phyloP scores from a whole-genome alignment of 129 eudicot genomes.

The Tanacetum coccineum region DNA sequence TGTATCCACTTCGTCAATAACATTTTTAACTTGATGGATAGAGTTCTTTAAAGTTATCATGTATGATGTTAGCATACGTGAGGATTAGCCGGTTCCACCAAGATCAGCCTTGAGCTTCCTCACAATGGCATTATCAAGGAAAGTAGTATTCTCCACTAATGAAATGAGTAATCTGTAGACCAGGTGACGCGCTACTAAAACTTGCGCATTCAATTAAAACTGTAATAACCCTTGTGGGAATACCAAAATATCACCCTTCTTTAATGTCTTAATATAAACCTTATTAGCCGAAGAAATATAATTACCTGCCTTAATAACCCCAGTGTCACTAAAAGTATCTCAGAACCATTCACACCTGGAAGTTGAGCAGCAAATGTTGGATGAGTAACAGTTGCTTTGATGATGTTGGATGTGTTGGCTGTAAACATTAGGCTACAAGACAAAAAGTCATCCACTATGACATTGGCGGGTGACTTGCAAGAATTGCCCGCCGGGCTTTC shows the following conservation, averaged over 20 bases:
- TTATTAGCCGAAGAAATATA: conserved; percentile 57
- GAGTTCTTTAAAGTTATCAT: no score
- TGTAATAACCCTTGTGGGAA: conserved; percentile 84
- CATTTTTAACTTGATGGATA: no score
- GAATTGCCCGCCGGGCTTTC: conserved; percentile 68
- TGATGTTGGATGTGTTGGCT: conserved; percentile 72
- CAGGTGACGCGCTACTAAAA: conserved; percentile 68
- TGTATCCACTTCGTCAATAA: no score
- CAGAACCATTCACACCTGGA: conserved; percentile 76
- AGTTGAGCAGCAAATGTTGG: conserved; percentile 65
- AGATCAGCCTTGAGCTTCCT: conserved; percentile 72
- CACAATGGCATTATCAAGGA: conserved; percentile 56
- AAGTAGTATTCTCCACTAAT: conserved; percentile 53
- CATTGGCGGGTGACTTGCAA: conserved; percentile 46
- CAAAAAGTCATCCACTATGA: conserved; percentile 60
- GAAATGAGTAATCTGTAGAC: conserved; percentile 63
- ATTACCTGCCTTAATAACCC: conserved; percentile 46
- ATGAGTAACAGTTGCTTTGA: conserved; percentile 63
- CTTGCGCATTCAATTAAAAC: conserved; percentile 70
- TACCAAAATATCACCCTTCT: conserved; percentile 67
- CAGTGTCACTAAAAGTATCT: conserved; percentile 65
- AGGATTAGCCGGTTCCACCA: conserved; percentile 61
- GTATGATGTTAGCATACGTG: conserved; percentile 1
- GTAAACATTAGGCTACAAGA: conserved; percentile 36
- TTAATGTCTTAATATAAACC: conserved; percentile 50